These are phyloP conservation scores for Candida tropicalis DNA, from an alignment of 1,139 yeast genomes.

Conservation along the genomic window DNA sequence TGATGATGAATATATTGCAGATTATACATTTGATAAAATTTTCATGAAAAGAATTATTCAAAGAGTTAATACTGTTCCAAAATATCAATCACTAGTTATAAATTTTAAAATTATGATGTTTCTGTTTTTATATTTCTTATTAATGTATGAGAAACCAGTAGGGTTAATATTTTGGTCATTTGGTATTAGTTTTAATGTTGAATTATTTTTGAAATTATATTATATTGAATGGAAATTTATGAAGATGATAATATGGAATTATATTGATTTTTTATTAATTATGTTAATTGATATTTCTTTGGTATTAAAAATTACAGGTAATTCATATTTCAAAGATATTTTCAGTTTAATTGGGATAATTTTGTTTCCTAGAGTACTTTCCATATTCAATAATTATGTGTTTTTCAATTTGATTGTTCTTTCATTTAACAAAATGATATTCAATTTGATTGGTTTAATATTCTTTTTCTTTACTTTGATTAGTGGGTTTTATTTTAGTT, in stretches of 20 bases:
- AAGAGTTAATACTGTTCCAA: constrained; percentile 42
- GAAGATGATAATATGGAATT: constrained; percentile 45
- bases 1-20: constrained; percentile 32
- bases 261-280: constrained; percentile 38
- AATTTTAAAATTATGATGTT: constrained; percentile 39
- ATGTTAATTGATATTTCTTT: constrained; percentile 34
- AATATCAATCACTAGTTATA: constrained; percentile 45
- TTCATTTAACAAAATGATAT: constrained; percentile 56
- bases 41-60: constrained; percentile 33
- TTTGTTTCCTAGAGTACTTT: constrained; percentile 55
- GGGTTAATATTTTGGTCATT: constrained; percentile 38
- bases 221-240: constrained; percentile 45
- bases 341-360: constrained; percentile 54
- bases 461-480: constrained; percentile 54
- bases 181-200: constrained; percentile 41
- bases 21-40: constrained; percentile 37
- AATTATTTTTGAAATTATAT: constrained; percentile 39
- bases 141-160: constrained; percentile 32
- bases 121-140: constrained; percentile 33
- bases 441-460: constrained; percentile 56
- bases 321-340: constrained; percentile 29
- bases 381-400: constrained; percentile 56
- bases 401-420: constrained; percentile 56
- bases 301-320: constrained; percentile 22
- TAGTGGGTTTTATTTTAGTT: constrained; percentile 61